A percentile compares a stretch with the other conserved stretches of the same genome.
phyloP scores from a whole-genome alignment of 345 rosid species.

The Citropsis articulata region DNA sequence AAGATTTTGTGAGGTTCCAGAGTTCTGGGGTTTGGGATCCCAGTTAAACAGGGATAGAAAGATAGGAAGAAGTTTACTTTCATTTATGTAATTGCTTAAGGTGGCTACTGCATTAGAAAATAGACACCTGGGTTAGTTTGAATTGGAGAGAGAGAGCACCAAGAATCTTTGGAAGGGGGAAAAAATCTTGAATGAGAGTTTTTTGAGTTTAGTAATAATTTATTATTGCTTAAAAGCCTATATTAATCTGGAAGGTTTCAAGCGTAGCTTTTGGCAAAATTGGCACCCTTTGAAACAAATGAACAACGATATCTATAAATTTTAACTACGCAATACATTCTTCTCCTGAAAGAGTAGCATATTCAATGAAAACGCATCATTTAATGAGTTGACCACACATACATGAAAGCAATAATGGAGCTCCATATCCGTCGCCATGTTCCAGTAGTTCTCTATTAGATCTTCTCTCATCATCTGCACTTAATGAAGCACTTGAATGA shows the following conservation, averaged over 20 bases:
- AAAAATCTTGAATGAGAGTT: conserved; percentile 3
- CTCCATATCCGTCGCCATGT: conserved; percentile 34
- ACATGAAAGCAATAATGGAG: conserved; percentile 36
- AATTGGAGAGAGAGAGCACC: neutral
- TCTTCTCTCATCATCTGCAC: conserved; percentile 21
- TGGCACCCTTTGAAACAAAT: neutral
- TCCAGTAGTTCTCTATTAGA: conserved; percentile 24
- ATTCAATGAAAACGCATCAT: conserved; percentile 14
- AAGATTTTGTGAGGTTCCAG: too few relatives aligned
- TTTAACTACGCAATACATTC: neutral
- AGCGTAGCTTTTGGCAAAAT: neutral
- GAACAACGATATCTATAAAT: neutral
- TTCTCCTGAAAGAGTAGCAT: neutral
- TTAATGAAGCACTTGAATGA: conserved; percentile 10
- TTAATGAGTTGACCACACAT: conserved; percentile 40
- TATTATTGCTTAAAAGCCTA: conserved; percentile 3
- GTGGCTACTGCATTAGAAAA: neutral
- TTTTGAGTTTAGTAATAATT: neutral
- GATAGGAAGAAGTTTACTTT: too few relatives aligned
- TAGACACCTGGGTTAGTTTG: neutral
- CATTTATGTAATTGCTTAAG: too few relatives aligned
- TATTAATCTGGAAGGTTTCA: neutral
- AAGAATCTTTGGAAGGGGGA: neutral
- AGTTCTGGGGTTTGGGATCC: too few relatives aligned
- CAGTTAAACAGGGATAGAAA: too few relatives aligned